Evolutionary conservation across 192 early-diverging fungal species (phyloP), one percentile per base, ranked within the genome.

Genomic region (Coemansia sp.): DNA sequence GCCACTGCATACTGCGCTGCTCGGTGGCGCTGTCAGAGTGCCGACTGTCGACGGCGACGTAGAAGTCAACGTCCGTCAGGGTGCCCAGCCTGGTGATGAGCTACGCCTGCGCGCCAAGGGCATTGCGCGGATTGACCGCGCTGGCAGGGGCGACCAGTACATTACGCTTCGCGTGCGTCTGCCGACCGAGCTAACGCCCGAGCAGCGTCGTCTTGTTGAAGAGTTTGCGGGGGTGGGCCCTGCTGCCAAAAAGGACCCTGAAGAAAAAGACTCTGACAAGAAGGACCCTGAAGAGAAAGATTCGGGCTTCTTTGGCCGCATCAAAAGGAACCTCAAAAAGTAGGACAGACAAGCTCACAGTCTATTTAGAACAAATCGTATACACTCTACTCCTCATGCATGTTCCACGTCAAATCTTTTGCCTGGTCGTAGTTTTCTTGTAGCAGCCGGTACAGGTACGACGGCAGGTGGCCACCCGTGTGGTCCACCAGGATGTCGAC

Each of bases 21-120:
- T 99, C 36, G 97, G 97, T 33, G 97, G 97, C 43, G 81, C 80
- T 1, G 71, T 97, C 6, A 82, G 87, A 6, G 86, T 99, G 14
- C 94, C 93, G 1, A 97, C 97, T 8, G 85, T 99, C 8, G 95
- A 99, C 70, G 95, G 97, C 29, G 92, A 96, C 62, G 93, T 97
- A 1, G 95, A 99, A 55, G 74, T 99, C 32, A 91, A 86, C 44
- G 71, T 99, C 39, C 87, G 87, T 17, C 53, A 88, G 9, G 95
- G 94, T 36, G 86, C 89, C 6, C 97, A 99, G 68, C 93, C 97
- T 0, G 89, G 87, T n/a, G 94, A 95, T 29, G 82, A 87, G 46
- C 89, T 88, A 55, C 68, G 85, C 15, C 72, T 99, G 69, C 83
- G 89, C 60, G 82, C 81, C 15, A 88, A 93, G 29, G 97, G 97